Evolutionary conservation across 139 green algal species (phyloP).

Genomic region (Pseudopediastrum boryanum): DNA sequence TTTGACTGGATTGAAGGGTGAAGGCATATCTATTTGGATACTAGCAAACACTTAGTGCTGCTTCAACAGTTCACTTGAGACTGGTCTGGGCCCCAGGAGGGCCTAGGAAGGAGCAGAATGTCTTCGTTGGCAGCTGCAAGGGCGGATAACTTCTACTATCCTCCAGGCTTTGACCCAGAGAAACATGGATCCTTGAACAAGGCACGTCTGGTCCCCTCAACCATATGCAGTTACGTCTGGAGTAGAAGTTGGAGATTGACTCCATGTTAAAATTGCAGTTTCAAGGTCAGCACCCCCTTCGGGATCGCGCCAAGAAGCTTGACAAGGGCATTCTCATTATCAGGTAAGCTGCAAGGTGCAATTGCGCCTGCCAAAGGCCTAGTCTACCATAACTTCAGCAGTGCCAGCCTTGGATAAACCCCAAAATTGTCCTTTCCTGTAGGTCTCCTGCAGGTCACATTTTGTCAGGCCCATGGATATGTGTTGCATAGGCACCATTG

Average conservation of each 20-base stretch:
- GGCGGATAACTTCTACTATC: constrained; percentile 96
- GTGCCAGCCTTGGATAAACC: too few relatives aligned
- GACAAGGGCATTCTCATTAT: constrained; percentile 94
- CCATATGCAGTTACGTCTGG: not conserved
- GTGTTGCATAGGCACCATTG: too few relatives aligned
- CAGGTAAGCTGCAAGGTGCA: constrained; percentile 45
- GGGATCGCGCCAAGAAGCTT: constrained; percentile 87
- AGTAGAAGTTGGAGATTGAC: not conserved
- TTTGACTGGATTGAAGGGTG: too few relatives aligned
- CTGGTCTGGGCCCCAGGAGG: too few relatives aligned
- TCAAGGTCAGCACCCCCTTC: constrained; percentile 80
- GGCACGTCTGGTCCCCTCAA: constrained; percentile 33
- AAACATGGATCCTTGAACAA: constrained; percentile 82
- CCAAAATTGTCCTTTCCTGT: too few relatives aligned
- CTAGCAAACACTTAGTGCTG: too few relatives aligned
- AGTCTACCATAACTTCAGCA: too few relatives aligned
- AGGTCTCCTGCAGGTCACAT: too few relatives aligned
- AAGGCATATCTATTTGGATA: too few relatives aligned
- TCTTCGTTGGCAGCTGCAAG: constrained; percentile 70
- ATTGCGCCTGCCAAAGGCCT: constrained; percentile 8
- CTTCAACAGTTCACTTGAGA: too few relatives aligned
- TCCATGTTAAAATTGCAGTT: constrained; percentile 44
- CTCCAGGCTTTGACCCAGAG: constrained; percentile 82
- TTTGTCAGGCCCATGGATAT: too few relatives aligned
- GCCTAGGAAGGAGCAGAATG: too few relatives aligned